Base-by-base conservation (phyloP, 1,284 basidiomycete genomes). In the Lignosus rhinocerotis region DNA sequence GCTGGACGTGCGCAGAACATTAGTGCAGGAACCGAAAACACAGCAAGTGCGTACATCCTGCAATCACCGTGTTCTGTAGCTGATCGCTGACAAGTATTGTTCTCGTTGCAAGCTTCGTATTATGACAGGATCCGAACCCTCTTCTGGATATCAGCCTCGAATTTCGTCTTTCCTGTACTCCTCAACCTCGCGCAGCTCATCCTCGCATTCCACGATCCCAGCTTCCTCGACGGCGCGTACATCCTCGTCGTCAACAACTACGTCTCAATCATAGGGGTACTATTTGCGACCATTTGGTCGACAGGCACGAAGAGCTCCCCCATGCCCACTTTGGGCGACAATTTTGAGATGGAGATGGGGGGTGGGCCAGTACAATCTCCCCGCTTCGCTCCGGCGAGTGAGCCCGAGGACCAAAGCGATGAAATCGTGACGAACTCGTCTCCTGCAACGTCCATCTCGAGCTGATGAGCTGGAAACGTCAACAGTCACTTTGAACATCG, bases 111-210 rank as follows among this genome's bases (percentile, higher is more conserved):
- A 52, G 50, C 11, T 21, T 53, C 45, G 1, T 48, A 36, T 17
- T 14, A 25, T 32, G 32, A 48, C 41, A 51, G 56, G 9, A 19
- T 58, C 8, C 42, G 42, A 19, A 62, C 66, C 2, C 58, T 73
- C 16, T 70, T 73, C 60, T 73, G 71, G 69, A 70, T 72, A 53
- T 59, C 68, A 2, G 42, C 59, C 3, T 67, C 67, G 32, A 72
- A 72, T 59, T 73, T 72, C 51, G 66, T 72, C 30, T 70, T 73
- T 51, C 72, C 72, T 1, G 69, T 67, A 16, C 47, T 72, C 8
- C 53, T 73, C 39, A 64, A 65, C 54, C 59, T 72, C 49, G 57
- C 52, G 11, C 67, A 69, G 54, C 65, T 71, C 45, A 46, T 61
- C 4, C 36, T 66, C 17, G 60, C 55, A 31, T 51, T 66, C 30